A percentile compares a stretch with the other conserved stretches of the same genome.
phyloP scores from a whole-genome alignment of 306 rosid species.

The Quercus mongolica region DNA sequence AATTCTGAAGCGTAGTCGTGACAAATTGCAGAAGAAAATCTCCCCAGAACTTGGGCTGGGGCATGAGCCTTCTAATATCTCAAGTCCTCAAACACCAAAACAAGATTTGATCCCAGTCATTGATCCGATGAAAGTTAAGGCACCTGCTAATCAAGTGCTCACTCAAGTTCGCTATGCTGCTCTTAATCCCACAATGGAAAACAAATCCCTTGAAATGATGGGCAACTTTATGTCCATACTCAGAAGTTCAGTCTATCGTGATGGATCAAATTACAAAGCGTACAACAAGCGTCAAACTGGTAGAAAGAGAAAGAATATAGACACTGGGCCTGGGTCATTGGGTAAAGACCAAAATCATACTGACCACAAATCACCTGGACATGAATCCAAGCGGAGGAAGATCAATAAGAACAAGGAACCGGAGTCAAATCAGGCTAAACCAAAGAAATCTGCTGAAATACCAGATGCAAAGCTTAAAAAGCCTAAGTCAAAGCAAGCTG shows the following conservation, averaged over 20 bases:
- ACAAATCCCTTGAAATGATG: constrained; percentile 27
- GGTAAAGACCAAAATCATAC: constrained; percentile 22
- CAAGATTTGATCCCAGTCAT: constrained; percentile 24
- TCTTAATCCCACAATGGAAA: constrained; percentile 30
- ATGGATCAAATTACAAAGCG: constrained; percentile 38
- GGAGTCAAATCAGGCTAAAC: constrained; percentile 4
- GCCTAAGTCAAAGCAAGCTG: constrained; percentile 5
- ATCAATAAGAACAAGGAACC: constrained; percentile 22
- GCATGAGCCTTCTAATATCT: constrained; percentile 18
- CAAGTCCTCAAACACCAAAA: constrained; percentile 24
- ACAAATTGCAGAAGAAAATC: constrained; percentile 24
- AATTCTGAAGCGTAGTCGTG: constrained; percentile 12
- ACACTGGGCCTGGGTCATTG: constrained; percentile 27
- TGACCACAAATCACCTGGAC: constrained; percentile 6
- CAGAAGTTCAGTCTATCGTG: constrained; percentile 51
- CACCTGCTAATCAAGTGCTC: constrained; percentile 33
- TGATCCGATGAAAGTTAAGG: constrained; percentile 48
- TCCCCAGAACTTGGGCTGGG: constrained; percentile 17
- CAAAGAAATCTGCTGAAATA: constrained; percentile 16
- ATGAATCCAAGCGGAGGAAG: constrained; percentile 29
- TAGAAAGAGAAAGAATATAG: constrained; percentile 52
- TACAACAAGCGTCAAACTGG: constrained; percentile 33
- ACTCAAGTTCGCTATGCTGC: constrained; percentile 44
- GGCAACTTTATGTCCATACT: constrained; percentile 39
- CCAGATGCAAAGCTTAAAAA: background rate